Evolutionary conservation across 177 flowering plant genomes (phyloP), one percentile per base, ranked within the genome.

Genomic region (Vitis hybrid): DNA sequence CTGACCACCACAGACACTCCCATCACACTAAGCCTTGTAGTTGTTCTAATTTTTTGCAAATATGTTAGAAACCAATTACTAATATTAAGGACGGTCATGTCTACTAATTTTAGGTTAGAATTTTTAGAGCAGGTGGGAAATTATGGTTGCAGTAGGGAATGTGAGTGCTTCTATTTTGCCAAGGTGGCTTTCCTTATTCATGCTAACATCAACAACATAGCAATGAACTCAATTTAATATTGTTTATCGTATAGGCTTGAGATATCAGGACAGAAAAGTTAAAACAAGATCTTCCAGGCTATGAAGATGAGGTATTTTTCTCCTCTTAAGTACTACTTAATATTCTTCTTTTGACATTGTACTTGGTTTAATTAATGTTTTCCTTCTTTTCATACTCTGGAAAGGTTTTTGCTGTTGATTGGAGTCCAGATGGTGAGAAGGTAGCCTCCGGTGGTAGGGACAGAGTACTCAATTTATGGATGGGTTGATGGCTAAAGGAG

Each of bases 351-450:
- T 56, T 16, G 9, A n/a, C 45, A 33, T 2, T 22, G 10, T 22
- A 8, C 26, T 5, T 62, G 31, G 5, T 33, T 6, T 33, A 11
- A 9, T 1, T 53, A 11, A 16, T 33, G 45, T 22, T 10, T 71
- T 15, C 52, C 26, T 19, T 21, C 29, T 45, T 62, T 33, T 51
- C 39, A 1, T 7, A 3, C 51, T 65, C 70, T 60, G 63, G 18
- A 26, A 73, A 95, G 99, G 98, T 95, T 72, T 95, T 75, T 82
- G 93, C 97, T 14, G 99, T 95, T 72, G 98, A 95, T 72, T 95
- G 97, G 99, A 95, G 99, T 80, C 99, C 97, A 14, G 98, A 93
- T 77, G 99, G 99, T 55, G 98, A 95, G 84, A 95, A 95, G 77
- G 99, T 95, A 53, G 99, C 93, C 55, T 95, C 97, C 5, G 99